Conservation (phyloP, 2,329 filamentous ascomycete species). For the Aschersonia sp. region DNA sequence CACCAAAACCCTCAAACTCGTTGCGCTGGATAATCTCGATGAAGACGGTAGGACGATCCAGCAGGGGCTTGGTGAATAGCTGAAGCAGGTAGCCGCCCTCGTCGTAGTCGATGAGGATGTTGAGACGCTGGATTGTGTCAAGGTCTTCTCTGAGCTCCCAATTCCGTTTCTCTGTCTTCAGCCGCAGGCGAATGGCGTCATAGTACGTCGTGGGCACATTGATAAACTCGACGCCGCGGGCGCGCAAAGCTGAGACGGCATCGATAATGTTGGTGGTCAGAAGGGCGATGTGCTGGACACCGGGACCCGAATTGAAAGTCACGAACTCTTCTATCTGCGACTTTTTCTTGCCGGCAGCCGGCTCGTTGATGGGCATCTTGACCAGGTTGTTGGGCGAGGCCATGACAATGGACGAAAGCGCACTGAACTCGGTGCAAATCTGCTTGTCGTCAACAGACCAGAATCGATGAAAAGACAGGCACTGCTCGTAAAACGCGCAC, state of each 20-base stretch:
- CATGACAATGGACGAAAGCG: constrained; percentile 84
- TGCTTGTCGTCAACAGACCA: constrained; percentile 92
- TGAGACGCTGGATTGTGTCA: constrained; percentile 58
- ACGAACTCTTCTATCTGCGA: constrained; percentile 92
- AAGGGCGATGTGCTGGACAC: constrained; percentile 88
- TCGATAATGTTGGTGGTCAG: constrained; percentile 67
- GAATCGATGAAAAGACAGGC: constrained; percentile 89
- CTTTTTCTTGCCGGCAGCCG: constrained; percentile 76
- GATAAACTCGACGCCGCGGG: constrained; percentile 89
- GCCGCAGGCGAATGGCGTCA: constrained; percentile 55
- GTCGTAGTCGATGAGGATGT: constrained; percentile 91
- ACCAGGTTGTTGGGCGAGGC: constrained; percentile 69
- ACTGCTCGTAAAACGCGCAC: constrained; percentile 67
- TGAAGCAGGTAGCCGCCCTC: constrained; percentile 73
- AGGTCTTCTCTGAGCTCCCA: constrained; percentile 68
- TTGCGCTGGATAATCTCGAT: constrained; percentile 92
- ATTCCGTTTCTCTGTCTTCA: constrained; percentile 46
- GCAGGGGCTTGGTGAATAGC: constrained; percentile 72
- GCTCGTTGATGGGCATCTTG: constrained; percentile 99
- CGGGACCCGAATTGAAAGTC: constrained; percentile 76
- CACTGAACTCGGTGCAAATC: constrained; percentile 86
- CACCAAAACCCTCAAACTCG: constrained; percentile 83
- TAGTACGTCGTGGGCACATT: constrained; percentile 81
- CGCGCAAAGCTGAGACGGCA: constrained; percentile 63
- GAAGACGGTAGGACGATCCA: constrained; percentile 92